These are phyloP conservation scores for Orbilia brochopaga DNA, from an alignment of 2,329 filamentous ascomycete genomes.

Conservation along the genomic window DNA sequence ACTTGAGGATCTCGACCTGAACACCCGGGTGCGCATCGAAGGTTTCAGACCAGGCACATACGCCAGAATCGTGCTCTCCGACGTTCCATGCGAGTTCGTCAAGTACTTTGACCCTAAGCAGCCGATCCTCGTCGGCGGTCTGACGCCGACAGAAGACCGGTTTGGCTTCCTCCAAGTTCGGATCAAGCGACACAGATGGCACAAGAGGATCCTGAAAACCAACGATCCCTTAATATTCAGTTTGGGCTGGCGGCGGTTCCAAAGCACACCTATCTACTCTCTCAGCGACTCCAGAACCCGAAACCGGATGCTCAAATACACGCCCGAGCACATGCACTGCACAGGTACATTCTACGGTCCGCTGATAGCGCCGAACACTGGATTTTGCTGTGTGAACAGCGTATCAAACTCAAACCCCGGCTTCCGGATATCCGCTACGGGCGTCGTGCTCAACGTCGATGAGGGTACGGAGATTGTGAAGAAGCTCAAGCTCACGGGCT, in stretches of 20 bases:
- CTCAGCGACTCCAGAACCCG: constrained; percentile 91
- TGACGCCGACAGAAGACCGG: constrained; percentile 89
- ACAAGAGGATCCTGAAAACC: constrained; percentile 98
- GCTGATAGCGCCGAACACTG: constrained; percentile 91
- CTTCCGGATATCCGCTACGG: constrained; percentile 92
- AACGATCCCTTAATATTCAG: constrained; percentile 98
- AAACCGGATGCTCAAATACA: constrained; percentile 98
- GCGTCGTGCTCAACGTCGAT: constrained; percentile 90
- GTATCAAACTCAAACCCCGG: constrained; percentile 78
- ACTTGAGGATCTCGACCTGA: constrained; percentile 83
- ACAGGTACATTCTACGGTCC: constrained; percentile 95
- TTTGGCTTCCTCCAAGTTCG: constrained; percentile 95
- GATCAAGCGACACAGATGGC: constrained; percentile 97
- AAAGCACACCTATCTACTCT: constrained; percentile 89
- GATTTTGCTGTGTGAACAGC: constrained; percentile 91
- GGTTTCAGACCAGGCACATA: constrained; percentile 92
- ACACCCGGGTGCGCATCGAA: constrained; percentile 81
- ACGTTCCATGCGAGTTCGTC: constrained; percentile 89
- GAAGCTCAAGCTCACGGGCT: constrained; percentile 95
- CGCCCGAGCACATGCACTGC: constrained; percentile 99
- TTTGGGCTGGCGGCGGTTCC: constrained; percentile 93
- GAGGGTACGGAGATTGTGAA: constrained; percentile 98
- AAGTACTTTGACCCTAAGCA: constrained; percentile 78
- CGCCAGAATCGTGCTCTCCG: constrained; percentile 84
- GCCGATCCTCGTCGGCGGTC: constrained; percentile 87